Evolutionary conservation across 148 eudicot species (phyloP).

Genomic region (Amaranthus cruentus): DNA sequence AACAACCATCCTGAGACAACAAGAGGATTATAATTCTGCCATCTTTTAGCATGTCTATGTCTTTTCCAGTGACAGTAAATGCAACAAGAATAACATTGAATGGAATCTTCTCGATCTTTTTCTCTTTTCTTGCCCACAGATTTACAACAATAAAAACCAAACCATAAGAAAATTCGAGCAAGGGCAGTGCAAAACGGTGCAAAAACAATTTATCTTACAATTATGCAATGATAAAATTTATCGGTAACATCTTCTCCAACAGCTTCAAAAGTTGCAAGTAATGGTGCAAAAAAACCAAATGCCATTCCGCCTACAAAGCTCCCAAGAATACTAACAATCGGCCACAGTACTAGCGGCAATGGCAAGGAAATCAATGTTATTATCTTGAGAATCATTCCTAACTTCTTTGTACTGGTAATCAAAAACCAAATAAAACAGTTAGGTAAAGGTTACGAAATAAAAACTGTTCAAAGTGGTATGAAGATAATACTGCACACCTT

Average conservation of each 20-base stretch:
- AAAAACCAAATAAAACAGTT: not conserved
- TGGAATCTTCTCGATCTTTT: too few relatives aligned
- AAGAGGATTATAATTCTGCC: too few relatives aligned
- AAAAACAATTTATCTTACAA: slow-evolving; percentile 30
- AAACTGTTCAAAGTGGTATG: not conserved
- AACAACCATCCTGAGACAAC: slow-evolving; percentile 58
- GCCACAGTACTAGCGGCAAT: slow-evolving; percentile 67
- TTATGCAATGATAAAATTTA: slow-evolving; percentile 54
- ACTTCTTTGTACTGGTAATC: slow-evolving; percentile 56
- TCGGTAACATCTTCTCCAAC: slow-evolving; percentile 52
- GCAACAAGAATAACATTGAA: too few relatives aligned
- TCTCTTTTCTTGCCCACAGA: too few relatives aligned
- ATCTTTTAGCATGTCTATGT: too few relatives aligned
- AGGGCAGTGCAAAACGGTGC: too few relatives aligned
- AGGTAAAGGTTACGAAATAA: not conserved
- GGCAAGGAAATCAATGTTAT: slow-evolving; percentile 44
- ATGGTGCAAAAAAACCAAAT: slow-evolving; percentile 75
- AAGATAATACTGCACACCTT: slow-evolving; percentile 36
- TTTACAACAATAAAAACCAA: too few relatives aligned
- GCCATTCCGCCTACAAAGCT: slow-evolving; percentile 68
- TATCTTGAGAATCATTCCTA: slow-evolving; percentile 65
- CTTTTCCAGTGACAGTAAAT: too few relatives aligned
- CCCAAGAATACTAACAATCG: slow-evolving; percentile 45
- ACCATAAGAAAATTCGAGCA: too few relatives aligned
- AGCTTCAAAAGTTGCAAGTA: slow-evolving; percentile 85